These are phyloP conservation scores for Penicillium lagena DNA, from an alignment of 495 filamentous ascomycete genomes.

Conservation along the genomic window DNA sequence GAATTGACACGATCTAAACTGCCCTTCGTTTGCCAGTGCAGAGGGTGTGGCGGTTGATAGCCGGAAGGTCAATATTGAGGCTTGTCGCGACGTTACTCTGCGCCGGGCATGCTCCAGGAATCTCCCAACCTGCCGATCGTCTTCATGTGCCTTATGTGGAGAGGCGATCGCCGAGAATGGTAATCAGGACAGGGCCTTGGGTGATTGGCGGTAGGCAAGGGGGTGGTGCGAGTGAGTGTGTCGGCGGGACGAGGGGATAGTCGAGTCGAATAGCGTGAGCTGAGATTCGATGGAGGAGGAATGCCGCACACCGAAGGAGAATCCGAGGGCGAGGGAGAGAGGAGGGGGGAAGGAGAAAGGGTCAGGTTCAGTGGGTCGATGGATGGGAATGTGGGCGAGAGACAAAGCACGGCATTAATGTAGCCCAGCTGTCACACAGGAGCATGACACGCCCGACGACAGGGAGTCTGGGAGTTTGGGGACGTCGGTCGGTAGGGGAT, in stretches of 20 bases:
- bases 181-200: constrained; percentile 21
- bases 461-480: constrained; percentile 11
- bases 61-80: constrained; percentile 26
- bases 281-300: not conserved
- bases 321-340: constrained; percentile 12
- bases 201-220: constrained; percentile 36
- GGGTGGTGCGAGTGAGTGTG: constrained; percentile 11
- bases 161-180: constrained; percentile 24
- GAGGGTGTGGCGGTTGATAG: constrained; percentile 15
- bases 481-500: constrained; percentile 8
- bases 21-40: constrained; percentile 31
- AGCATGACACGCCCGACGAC: constrained; percentile 31
- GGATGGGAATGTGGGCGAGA: constrained; percentile 35
- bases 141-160: constrained; percentile 36
- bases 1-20: constrained; percentile 22
- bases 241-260: constrained; percentile 8
- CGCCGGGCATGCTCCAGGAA: constrained; percentile 47
- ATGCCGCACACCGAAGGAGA: constrained; percentile 27
- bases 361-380: constrained; percentile 26
- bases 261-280: constrained; percentile 20
- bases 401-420: constrained; percentile 38
- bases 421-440: constrained; percentile 40
- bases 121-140: constrained; percentile 38
- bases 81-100: constrained; percentile 34
- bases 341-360: too few species aligned